phyloP scores from a whole-genome alignment of 75 land plant species.

The Selaginella tamariscina region DNA sequence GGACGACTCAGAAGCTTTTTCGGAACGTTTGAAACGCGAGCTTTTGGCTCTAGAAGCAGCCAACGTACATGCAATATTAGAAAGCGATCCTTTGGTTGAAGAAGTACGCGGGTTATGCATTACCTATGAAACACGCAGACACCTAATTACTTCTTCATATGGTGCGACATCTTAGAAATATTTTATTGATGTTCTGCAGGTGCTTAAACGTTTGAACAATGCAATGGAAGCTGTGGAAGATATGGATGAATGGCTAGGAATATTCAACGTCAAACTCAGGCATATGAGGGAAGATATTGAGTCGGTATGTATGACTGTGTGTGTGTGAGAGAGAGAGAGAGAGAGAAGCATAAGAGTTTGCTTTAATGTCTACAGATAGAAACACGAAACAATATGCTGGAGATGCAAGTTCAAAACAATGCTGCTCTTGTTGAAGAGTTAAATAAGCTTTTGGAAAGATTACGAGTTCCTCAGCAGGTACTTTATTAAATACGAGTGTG shows the following conservation, averaged over 20 bases:
- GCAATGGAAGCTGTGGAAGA: constrained; percentile 80
- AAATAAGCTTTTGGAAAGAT: constrained; percentile 61
- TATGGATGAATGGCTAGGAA: constrained; percentile 97
- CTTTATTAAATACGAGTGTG: neutral
- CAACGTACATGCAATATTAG: constrained; percentile 94
- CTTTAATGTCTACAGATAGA: constrained; percentile 52
- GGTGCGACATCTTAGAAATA: too few species aligned
- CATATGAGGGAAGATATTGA: constrained; percentile 99
- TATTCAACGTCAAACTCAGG: constrained; percentile 83
- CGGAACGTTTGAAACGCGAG: constrained; percentile 87
- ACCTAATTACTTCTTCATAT: too few species aligned
- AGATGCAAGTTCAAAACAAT: constrained; percentile 81
- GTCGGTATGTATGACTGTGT: constrained; percentile 42
- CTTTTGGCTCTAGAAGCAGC: constrained; percentile 90
- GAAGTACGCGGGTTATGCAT: too few species aligned
- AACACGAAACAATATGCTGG: constrained; percentile 84
- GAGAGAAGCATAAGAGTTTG: too few species aligned
- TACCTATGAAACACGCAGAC: too few species aligned
- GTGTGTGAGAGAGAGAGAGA: too few species aligned
- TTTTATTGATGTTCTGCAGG: constrained; percentile 41
- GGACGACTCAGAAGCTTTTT: constrained; percentile 98
- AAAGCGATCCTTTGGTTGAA: constrained; percentile 83
- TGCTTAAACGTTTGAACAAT: constrained; percentile 62
- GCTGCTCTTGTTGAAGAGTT: constrained; percentile 77
- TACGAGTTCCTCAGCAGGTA: constrained; percentile 80